Base-by-base conservation (phyloP, 208 protist genomes). In the Crithidia bombi region DNA sequence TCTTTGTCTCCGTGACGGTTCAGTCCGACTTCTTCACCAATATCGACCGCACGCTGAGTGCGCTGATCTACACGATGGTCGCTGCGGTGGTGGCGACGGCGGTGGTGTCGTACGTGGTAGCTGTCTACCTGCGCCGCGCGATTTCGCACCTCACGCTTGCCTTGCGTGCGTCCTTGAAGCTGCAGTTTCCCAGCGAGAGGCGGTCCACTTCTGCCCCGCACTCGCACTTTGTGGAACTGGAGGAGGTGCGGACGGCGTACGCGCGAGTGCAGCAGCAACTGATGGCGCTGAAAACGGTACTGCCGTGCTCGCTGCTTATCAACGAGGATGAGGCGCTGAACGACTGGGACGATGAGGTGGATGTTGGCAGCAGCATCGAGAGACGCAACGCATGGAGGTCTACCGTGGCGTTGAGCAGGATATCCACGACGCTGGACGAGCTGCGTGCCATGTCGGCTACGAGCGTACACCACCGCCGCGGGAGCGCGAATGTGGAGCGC, bases 261-360 rank as follows among this genome's bases (percentile, higher is more conserved):
- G 55, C 38, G 44, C 61, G 30, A 4, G 50, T 78, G 65, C 72
- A 78, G 51, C 57, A 63, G 41, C 62, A 72, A 35, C 65, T 78
- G 4, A 71, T 78, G 47, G 33, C 39, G 12, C 58, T 78, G 25
- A 78, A 78, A 51, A 66, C 65, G 6, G 26, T 64, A 0, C 33
- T 78, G 32, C 72, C 72, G 5, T 61, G 72, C 11, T 28, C 63
- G 33, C 52, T 78, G 25, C 63, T 78, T 2, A 44, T 78, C 3
- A n/a, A 23, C n/a, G 58, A 36, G 28, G 57, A 41, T 17, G 52
- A 38, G 4, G 47, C 19, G 25, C 19, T 46, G 12, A 50, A 39
- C 59, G 50, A 66, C 51, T n/a, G 28, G 7, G 57, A 61, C 51
- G 38, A 10, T 44, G 30, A 51, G 21, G 43, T 23, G 7, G 43